phyloP scores from a whole-genome alignment of 2,329 filamentous ascomycete species.

The Emmonsia crescens region DNA sequence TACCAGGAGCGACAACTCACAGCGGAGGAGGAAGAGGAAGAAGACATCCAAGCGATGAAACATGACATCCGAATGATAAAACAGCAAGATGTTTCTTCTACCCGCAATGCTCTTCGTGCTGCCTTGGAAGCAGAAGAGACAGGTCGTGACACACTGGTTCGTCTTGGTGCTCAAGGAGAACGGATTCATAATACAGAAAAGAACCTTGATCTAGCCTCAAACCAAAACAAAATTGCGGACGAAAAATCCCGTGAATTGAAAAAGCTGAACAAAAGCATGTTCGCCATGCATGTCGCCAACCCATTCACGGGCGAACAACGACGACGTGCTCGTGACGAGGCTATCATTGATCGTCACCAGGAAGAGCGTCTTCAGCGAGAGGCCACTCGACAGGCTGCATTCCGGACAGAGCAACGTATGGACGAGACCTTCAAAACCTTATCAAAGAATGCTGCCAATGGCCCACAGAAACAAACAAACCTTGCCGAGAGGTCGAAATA shows the following conservation, averaged over 20 bases:
- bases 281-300: constrained; percentile 67
- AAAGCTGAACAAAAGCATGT: constrained; percentile 81
- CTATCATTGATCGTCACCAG: constrained; percentile 55
- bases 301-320: constrained; percentile 63
- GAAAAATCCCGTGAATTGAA: constrained; percentile 76
- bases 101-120: constrained; percentile 57
- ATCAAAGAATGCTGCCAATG: constrained; percentile 40
- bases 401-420: constrained; percentile 43
- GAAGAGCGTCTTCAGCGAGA: constrained; percentile 47
- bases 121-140: constrained; percentile 60
- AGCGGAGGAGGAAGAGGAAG: constrained; percentile 66
- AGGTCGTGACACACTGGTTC: constrained; percentile 59
- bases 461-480: constrained; percentile 40
- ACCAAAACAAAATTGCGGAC: constrained; percentile 63
- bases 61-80: constrained; percentile 66
- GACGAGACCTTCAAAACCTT: constrained; percentile 57
- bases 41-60: constrained; percentile 61
- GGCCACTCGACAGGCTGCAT: constrained; percentile 45
- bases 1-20: constrained; percentile 68
- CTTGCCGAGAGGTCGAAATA: constrained; percentile 60
- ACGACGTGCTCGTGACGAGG: constrained; percentile 53
- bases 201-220: constrained; percentile 69
- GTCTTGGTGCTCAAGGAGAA: constrained; percentile 69
- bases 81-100: constrained; percentile 63
- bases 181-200: constrained; percentile 70